Base-by-base conservation (phyloP, 1,284 basidiomycete species). In the Ustilago cynodontis region DNA sequence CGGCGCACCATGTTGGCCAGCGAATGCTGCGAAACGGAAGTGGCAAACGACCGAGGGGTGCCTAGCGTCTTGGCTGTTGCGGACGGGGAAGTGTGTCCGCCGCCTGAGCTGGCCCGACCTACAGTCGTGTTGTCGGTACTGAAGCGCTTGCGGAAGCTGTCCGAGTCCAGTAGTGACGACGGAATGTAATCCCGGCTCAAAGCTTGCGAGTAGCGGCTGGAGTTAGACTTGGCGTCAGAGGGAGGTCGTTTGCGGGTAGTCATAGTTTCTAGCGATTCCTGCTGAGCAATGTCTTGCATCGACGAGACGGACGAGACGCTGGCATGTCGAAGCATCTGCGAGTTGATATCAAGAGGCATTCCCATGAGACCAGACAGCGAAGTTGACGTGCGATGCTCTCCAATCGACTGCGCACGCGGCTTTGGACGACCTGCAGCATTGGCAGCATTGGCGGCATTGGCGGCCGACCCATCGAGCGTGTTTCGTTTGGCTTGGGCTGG, bases 31-130 rank as follows among this genome's bases (percentile, higher is more conserved):
- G 75, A 77, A 9, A 65, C 61, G 2, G 74, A 69, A 0, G 65
- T 72, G 55, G 65, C 65, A 55, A 67, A 68, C 49, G 78, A 81
- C 37, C 78, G 63, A 41, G 78, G 80, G 52, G 78, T 78, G 59
- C 80, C 78, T 2, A 73, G 76, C 55, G 80, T 80, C 70, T 80
- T 80, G 62, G 69, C 69, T 14, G 80, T 81, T 1, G 65, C 75
- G n/a, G 76, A 80, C 22, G 78, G 80, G 4, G 78, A 79, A 5
- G 79, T 80, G 57, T 79, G 77, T 57, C 77, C 77, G 56, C 58
- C 73, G 24, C 72, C 77, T 49, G 69, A 72, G 69, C 70, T 78
- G 63, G 65, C 57, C 51, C 68, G 72, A 45, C 70, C 70, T 43
- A 69, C 63, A 24, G 65, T 71, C 35, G 65, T 77, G 56, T 77